A percentile compares a stretch with the other conserved stretches of the same genome.
These are phyloP conservation scores for Hypoxylon perforatum DNA, from an alignment of 495 filamentous ascomycete genomes.

Conservation along the genomic window DNA sequence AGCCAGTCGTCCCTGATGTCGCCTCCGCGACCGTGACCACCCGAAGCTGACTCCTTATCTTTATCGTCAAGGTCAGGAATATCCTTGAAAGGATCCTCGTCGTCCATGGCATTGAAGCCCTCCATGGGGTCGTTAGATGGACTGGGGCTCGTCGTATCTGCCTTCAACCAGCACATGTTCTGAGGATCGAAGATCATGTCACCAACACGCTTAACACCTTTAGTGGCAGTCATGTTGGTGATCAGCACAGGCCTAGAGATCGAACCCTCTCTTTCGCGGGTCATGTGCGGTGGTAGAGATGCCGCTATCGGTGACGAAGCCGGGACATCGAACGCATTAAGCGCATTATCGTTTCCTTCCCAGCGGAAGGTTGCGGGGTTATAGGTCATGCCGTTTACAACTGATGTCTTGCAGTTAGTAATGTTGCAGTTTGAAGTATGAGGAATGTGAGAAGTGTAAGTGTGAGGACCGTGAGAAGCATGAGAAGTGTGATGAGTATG, in stretches of 20 bases:
- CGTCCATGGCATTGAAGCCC: constrained; percentile 81
- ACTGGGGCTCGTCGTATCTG: constrained; percentile 57
- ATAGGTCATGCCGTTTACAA: constrained; percentile 93
- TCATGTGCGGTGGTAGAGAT: constrained; percentile 58
- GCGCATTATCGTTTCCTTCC: constrained; percentile 94
- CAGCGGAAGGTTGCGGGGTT: constrained; percentile 86
- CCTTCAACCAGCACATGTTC: constrained; percentile 94
- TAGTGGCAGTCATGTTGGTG: constrained; percentile 78
- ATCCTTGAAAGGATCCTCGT: constrained; percentile 67
- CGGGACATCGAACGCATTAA: constrained; percentile 76
- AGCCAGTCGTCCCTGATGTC: constrained; percentile 80
- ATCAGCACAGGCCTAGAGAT: constrained; percentile 92
- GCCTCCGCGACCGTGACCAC: constrained; percentile 52
- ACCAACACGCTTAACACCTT: constrained; percentile 88
- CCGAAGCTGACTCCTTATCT: constrained; percentile 56
- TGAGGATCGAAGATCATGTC: constrained; percentile 98
- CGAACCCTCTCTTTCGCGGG: constrained; percentile 63
- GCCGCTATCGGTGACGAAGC: constrained; percentile 59
- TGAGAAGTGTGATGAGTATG: constrained; percentile 1
- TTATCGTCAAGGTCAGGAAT: constrained; percentile 65
- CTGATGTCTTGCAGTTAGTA: constrained; percentile 57
- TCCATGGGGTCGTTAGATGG: constrained; percentile 67
- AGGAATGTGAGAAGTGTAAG: constrained; percentile 2
- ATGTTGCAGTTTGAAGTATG: constrained; percentile 22
- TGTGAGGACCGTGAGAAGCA: background rate